phyloP scores from a whole-genome alignment of 805 yeast genomes.

The Yamadazyma nakazawae region DNA sequence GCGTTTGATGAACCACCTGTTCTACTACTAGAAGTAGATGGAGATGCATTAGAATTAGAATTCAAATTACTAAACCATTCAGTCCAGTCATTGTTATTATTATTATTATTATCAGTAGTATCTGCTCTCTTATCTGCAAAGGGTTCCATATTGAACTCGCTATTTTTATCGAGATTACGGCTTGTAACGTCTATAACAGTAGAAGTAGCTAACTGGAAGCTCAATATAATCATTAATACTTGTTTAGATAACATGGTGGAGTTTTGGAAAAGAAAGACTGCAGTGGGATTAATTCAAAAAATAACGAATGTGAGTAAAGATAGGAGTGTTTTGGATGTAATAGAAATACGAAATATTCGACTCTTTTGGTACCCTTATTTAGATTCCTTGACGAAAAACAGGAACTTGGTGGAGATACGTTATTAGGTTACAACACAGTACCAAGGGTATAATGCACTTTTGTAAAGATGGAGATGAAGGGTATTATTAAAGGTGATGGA shows the following conservation, averaged over 20 bases:
- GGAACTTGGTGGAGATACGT: background rate
- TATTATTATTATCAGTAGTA: conserved; percentile 1
- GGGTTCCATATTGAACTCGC: conserved; percentile 1
- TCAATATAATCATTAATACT: conserved; percentile 1
- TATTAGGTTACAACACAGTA: background rate
- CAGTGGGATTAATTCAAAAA: conserved; percentile 1
- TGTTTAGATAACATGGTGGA: conserved; percentile 4
- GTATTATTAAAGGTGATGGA: background rate
- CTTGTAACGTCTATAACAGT: conserved; percentile 8
- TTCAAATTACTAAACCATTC: conserved; percentile 9
- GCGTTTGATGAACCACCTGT: background rate
- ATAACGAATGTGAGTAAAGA: conserved; percentile 2
- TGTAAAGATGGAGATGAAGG: background rate
- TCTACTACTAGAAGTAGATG: background rate
- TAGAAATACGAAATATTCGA: background rate
- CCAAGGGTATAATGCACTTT: conserved; percentile 1
- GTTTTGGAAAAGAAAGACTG: conserved; percentile 11
- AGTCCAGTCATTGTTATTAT: conserved; percentile 6
- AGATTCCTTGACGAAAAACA: background rate
- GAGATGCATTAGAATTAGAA: background rate
- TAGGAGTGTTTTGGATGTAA: background rate
- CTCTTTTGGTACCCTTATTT: too few relatives aligned
- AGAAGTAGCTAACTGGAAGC: conserved; percentile 1
- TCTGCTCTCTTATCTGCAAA: background rate
- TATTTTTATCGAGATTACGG: conserved; percentile 1